Conservation (phyloP, 2,329 filamentous ascomycete species). For the Penicillium fuscoglaucum region DNA sequence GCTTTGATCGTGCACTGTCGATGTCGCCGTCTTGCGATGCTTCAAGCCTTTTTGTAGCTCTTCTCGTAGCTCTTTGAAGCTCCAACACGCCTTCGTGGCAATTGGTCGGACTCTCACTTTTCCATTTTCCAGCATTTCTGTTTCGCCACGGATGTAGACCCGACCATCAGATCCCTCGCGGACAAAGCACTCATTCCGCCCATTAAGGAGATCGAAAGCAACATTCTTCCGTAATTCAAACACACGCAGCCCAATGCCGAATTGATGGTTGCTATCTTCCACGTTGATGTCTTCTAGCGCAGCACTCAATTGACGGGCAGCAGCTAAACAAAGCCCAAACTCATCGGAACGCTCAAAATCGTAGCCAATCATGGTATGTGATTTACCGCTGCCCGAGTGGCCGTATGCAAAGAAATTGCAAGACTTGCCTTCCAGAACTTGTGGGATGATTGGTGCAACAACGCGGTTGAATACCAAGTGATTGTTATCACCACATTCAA, state of each 20-base stretch:
- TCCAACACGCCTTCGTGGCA: slow-evolving; percentile 32
- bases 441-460: slow-evolving; percentile 37
- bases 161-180: slow-evolving; percentile 45
- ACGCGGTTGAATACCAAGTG: slow-evolving; percentile 32
- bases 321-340: slow-evolving; percentile 42
- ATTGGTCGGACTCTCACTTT: slow-evolving; percentile 47
- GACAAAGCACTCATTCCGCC: slow-evolving; percentile 41
- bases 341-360: slow-evolving; percentile 37
- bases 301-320: slow-evolving; percentile 34
- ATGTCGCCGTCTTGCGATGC: slow-evolving; percentile 39
- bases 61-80: slow-evolving; percentile 33
- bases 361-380: slow-evolving; percentile 48
- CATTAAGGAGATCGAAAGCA: slow-evolving; percentile 47
- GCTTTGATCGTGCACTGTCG: slow-evolving; percentile 47
- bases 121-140: slow-evolving; percentile 43
- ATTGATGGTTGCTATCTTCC: background rate
- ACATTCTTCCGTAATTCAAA: slow-evolving; percentile 47
- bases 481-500: slow-evolving; percentile 26
- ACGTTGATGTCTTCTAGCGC: slow-evolving; percentile 30
- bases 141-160: slow-evolving; percentile 46
- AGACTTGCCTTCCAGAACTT: slow-evolving; percentile 37
- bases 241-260: slow-evolving; percentile 43
- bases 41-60: slow-evolving; percentile 34
- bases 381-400: slow-evolving; percentile 46
- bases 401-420: slow-evolving; percentile 50